A percentile compares a stretch with the other conserved stretches of the same genome.
These are phyloP conservation scores for Podospora sp. DNA, from an alignment of 495 filamentous ascomycete species.

Conservation along the genomic window DNA sequence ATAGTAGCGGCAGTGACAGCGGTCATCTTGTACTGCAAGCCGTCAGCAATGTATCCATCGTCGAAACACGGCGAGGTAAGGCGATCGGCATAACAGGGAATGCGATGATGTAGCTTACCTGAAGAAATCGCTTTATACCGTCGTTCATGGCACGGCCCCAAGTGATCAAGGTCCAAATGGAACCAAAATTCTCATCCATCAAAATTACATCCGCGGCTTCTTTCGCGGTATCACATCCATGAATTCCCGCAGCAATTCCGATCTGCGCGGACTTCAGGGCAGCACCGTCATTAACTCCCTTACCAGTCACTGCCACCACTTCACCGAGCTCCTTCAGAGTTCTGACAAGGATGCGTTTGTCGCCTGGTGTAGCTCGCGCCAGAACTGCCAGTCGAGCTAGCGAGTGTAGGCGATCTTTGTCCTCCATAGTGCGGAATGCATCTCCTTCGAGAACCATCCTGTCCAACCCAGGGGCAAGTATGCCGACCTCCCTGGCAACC, in stretches of 20 bases:
- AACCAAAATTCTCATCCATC: slow-evolving; percentile 86
- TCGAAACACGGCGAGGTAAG: too few relatives aligned
- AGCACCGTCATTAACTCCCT: slow-evolving; percentile 88
- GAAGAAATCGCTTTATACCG: slow-evolving; percentile 83
- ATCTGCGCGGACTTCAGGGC: slow-evolving; percentile 85
- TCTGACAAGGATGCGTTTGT: slow-evolving; percentile 78
- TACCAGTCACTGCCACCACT: slow-evolving; percentile 83
- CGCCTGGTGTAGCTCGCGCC: slow-evolving; percentile 83
- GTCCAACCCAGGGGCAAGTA: slow-evolving; percentile 69
- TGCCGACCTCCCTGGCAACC: slow-evolving; percentile 82
- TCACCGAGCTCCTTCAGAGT: slow-evolving; percentile 74
- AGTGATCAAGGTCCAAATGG: slow-evolving; percentile 77
- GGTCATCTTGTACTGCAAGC: too few relatives aligned
- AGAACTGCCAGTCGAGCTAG: slow-evolving; percentile 79
- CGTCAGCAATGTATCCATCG: too few relatives aligned
- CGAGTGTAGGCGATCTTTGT: too few relatives aligned
- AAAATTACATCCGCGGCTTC: slow-evolving; percentile 89
- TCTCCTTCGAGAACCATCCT: slow-evolving; percentile 85
- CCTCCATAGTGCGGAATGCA: too few relatives aligned
- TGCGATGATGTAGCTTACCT: too few relatives aligned
- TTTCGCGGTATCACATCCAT: slow-evolving; percentile 88
- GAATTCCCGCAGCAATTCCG: slow-evolving; percentile 90
- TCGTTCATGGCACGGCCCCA: slow-evolving; percentile 92
- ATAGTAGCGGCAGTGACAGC: too few relatives aligned
- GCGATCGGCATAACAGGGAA: too few relatives aligned